These are phyloP conservation scores for Areca catechu DNA, from an alignment of 176 grass and related monocot species.

Conservation along the genomic window DNA sequence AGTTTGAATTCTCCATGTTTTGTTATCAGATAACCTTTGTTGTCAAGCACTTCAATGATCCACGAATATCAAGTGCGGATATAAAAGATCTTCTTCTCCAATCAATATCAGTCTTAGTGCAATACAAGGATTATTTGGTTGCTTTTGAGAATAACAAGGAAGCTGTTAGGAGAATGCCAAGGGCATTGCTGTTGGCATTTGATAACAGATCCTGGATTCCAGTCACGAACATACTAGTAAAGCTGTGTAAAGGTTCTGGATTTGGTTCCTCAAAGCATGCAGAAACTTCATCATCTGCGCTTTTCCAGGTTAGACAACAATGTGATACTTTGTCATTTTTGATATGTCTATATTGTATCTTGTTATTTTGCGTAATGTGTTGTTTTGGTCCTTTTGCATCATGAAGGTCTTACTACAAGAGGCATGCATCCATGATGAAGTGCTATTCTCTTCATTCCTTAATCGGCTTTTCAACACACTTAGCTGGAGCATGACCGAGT, in stretches of 20 bases:
- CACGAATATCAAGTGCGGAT: conserved; percentile 62
- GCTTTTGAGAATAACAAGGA: conserved; percentile 82
- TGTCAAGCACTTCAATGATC: conserved; percentile 80
- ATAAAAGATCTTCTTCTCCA: conserved; percentile 77
- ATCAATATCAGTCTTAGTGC: conserved; percentile 70
- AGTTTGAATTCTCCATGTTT: conserved; percentile 16
- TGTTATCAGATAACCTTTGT: conserved; percentile 59
- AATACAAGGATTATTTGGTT: conserved; percentile 70
- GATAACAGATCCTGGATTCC: conserved; percentile 91
- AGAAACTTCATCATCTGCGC: conserved; percentile 53
- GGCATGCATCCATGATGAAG: conserved; percentile 60
- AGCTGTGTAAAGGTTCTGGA: conserved; percentile 66
- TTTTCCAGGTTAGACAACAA: conserved; percentile 52
- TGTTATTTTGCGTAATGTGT: conserved; percentile 1
- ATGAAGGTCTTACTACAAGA: conserved; percentile 60
- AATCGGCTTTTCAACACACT: conserved; percentile 83
- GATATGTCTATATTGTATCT: neutral
- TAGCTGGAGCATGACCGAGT: conserved; percentile 91
- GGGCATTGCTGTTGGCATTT: conserved; percentile 62
- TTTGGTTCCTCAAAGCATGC: conserved; percentile 66
- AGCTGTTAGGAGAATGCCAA: conserved; percentile 62
- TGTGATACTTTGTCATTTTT: neutral
- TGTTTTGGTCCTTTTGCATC: conserved; percentile 13
- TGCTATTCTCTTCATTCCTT: conserved; percentile 66
- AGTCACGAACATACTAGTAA: conserved; percentile 69